Base-by-base conservation (phyloP, 805 yeast genomes). In the Yarrowia sp. region DNA sequence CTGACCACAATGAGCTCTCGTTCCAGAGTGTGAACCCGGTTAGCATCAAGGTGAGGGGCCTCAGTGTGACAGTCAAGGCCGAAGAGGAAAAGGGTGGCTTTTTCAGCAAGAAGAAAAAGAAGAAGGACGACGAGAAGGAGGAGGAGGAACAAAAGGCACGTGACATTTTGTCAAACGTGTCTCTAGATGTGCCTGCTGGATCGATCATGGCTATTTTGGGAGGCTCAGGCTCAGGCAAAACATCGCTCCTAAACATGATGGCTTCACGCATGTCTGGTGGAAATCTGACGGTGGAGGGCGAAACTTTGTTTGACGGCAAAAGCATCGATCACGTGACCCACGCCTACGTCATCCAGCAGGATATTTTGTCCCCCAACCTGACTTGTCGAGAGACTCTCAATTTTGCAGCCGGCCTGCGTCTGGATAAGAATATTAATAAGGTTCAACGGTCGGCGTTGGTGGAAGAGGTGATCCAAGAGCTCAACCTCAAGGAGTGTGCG, bases 141-240 rank as follows among this genome's bases (percentile, higher is more conserved):
- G 45, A 15, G 9, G 28, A 5, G 4, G 1, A 32, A 33, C n/a
- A 8, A 15, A 11, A 51, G 8, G 9, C 31, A 6, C 10, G 36
- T 5, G 42, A 55, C 4, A 77, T 85, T 32, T 76, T 85, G 3
- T 72, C 80, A 39, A 74, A 84, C 32, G 77, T 89, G 53, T 83
- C 89, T 1, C 80, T 89, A 66, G 85, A 84, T 60, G 77, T 89
- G 10, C 82, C 84, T 0, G 73, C 83, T 13, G 89, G 90, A 15
- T 78, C 87, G 9, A 74, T 91, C 42, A 80, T 90, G 74, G 96
- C 96, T 6, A 88, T 90, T 9, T 82, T 91, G 78, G 97, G 96
- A 2, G 93, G 96, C 0, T 87, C 92, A 0, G 96, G 96, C 0
- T 85, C 91, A 3, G 96, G 96, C 3, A 90, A 91, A 71, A 90